A percentile compares a stretch with the other conserved stretches of the same genome.
Conservation (phyloP, 2,329 filamentous ascomycete genomes). For the Alternaria gansuensis region DNA sequence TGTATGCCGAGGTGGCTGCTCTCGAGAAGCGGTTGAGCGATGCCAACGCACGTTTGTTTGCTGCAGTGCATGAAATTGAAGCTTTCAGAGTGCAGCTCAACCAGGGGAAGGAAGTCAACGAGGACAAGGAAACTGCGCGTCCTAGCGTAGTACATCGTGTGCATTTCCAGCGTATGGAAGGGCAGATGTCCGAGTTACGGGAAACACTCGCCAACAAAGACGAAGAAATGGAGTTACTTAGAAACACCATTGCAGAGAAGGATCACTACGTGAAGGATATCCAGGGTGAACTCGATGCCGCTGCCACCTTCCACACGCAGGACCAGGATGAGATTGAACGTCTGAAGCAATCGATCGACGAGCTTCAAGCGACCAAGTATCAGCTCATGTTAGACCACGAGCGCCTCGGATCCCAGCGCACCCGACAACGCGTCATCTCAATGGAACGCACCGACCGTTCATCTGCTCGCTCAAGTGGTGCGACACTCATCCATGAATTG, state of each 20-base stretch:
- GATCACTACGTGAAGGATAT: slow-evolving; percentile 32
- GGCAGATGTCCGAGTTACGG: slow-evolving; percentile 40
- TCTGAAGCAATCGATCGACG: slow-evolving; percentile 33
- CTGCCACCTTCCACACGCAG: slow-evolving; percentile 26
- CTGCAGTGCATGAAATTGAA: slow-evolving; percentile 37
- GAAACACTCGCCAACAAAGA: slow-evolving; percentile 33
- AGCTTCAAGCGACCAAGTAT: slow-evolving; percentile 42
- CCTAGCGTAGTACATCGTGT: slow-evolving; percentile 46
- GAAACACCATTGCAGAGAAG: slow-evolving; percentile 28
- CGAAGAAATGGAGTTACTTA: slow-evolving; percentile 34
- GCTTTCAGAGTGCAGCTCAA: slow-evolving; percentile 37
- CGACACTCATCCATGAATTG: slow-evolving; percentile 44
- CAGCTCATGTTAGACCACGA: slow-evolving; percentile 49
- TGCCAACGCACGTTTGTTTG: slow-evolving; percentile 41
- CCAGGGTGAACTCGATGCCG: slow-evolving; percentile 31
- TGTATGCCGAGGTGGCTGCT: slow-evolving; percentile 41
- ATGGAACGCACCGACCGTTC: slow-evolving; percentile 35
- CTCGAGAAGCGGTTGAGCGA: slow-evolving; percentile 45
- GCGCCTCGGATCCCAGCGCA: slow-evolving; percentile 36
- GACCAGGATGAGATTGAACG: slow-evolving; percentile 41
- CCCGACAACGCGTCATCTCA: slow-evolving; percentile 33
- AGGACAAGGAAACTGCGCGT: slow-evolving; percentile 44
- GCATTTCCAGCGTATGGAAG: slow-evolving; percentile 48
- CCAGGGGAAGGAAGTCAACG: slow-evolving; percentile 39
- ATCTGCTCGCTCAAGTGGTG: slow-evolving; percentile 43